Evolutionary conservation across 768 basidiomycete species (phyloP), one percentile per base, ranked within the genome.

Genomic region (Guyanaporus albipodus): DNA sequence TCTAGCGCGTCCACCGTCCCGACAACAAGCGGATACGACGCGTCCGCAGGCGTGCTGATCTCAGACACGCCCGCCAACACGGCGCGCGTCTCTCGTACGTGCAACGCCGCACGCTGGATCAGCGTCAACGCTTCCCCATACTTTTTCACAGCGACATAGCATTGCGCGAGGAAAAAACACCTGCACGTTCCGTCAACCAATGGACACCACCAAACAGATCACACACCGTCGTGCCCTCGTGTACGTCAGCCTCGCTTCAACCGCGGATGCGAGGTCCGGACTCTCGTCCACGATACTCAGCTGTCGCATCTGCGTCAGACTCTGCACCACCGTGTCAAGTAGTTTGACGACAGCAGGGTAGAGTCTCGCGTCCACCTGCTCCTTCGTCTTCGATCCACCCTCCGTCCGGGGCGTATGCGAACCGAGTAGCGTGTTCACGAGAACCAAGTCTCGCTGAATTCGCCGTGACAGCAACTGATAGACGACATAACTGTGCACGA

Each of bases 281-380:
- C 82, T 89, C 63, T 92, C 90, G 57, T 95, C 91, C 12, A 95
- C 88, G 31, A 92, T 78, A 42, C 82, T 87, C 46, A 96, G 71
- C 6, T 78, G 79, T 22, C 87, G 74, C 81, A 95, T 87, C 64
- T 91, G 89, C 43, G 80, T 79, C 36, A 96, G 70, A 58, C 85
- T 86, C 68, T 95, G 91, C 17, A 95, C 66, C 24, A 91, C 76
- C 3, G 87, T 85, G 65, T 96, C 93, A 34, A 91, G 79, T 9
- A 90, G 70, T 66, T 95, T 95, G 63, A 96, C 85, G 8, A 95
- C 73, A 0, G 88, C 91, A 6, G 91, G 91, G 59, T 80, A 89
- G n/a, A 86, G 70, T 41, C 87, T 78, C 19, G 73, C 74, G 52
- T 91, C 87, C 4, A 84, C 75, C n/a, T 76, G 70, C 44, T 75